Conservation (phyloP, 768 basidiomycete species). For the Amanita rubescens region DNA sequence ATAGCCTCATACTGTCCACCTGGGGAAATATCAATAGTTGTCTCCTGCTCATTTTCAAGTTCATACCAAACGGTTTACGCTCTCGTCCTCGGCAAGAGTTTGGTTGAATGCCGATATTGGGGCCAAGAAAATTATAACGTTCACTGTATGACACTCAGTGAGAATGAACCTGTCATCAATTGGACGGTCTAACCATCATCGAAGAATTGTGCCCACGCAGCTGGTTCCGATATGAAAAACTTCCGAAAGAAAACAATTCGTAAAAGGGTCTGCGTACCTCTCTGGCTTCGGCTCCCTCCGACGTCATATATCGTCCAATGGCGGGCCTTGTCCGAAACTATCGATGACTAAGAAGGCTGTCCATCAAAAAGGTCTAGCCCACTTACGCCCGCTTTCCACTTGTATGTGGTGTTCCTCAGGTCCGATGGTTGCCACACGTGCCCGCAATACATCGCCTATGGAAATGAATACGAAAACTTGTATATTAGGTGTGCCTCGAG, state of each 20-base stretch:
- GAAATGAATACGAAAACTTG: not conserved
- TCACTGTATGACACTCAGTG: slow-evolving; percentile 29
- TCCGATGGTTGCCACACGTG: slow-evolving; percentile 55
- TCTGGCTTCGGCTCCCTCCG: slow-evolving; percentile 49
- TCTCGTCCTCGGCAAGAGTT: slow-evolving; percentile 49
- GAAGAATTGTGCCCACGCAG: slow-evolving; percentile 64
- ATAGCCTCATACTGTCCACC: slow-evolving; percentile 45
- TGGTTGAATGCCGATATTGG: slow-evolving; percentile 62
- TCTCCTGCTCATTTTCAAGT: not conserved
- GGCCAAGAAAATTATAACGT: slow-evolving; percentile 60
- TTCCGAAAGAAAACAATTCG: not conserved
- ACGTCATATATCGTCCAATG: slow-evolving; percentile 65
- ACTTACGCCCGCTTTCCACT: slow-evolving; percentile 33
- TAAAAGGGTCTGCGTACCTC: slow-evolving; percentile 30
- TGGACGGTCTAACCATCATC: slow-evolving; percentile 43
- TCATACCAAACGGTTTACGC: slow-evolving; percentile 52
- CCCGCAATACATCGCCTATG: slow-evolving; percentile 55
- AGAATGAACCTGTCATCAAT: not conserved
- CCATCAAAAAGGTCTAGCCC: not conserved
- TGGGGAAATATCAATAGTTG: slow-evolving; percentile 23
- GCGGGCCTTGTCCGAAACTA: slow-evolving; percentile 26
- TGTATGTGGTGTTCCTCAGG: slow-evolving; percentile 56
- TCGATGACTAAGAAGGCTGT: not conserved
- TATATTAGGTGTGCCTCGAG: not conserved
- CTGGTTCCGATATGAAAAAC: slow-evolving; percentile 22